Evolutionary conservation across 2,329 filamentous ascomycete genomes (phyloP).

Genomic region (Canariomyces notabilis): DNA sequence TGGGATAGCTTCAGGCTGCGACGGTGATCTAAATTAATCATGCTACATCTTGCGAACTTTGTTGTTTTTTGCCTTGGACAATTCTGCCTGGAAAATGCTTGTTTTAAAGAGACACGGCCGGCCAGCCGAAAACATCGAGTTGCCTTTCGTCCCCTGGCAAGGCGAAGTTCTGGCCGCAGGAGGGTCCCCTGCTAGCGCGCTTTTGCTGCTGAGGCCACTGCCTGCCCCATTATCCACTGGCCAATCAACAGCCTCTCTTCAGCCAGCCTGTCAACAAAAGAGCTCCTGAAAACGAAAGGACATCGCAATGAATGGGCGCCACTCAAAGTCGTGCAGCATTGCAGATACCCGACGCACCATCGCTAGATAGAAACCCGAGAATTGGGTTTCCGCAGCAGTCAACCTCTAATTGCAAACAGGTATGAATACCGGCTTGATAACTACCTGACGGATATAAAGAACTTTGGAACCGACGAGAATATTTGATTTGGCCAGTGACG

Average conservation of each 20-base stretch:
- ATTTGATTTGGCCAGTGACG: no score
- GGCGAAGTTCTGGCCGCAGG: slow-evolving; percentile 21
- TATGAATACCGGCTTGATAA: no score
- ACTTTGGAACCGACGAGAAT: no score
- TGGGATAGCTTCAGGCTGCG: neutral
- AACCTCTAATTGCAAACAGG: no score
- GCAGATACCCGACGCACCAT: neutral
- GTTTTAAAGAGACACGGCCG: slow-evolving; percentile 9
- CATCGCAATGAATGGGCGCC: neutral
- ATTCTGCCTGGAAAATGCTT: slow-evolving; percentile 10
- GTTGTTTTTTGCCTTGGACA: neutral
- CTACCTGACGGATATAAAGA: no score
- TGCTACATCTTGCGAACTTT: neutral
- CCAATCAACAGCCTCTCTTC: slow-evolving; percentile 16
- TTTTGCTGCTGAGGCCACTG: slow-evolving; percentile 24
- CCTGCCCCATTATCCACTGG: slow-evolving; percentile 7
- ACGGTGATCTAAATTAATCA: slow-evolving; percentile 14
- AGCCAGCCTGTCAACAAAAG: slow-evolving; percentile 10
- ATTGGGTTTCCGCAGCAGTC: no score
- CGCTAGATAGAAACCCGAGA: neutral
- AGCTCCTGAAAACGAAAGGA: slow-evolving; percentile 3
- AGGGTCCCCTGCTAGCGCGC: slow-evolving; percentile 20
- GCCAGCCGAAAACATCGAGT: slow-evolving; percentile 13
- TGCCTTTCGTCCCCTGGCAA: slow-evolving; percentile 12
- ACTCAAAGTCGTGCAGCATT: neutral